These are phyloP conservation scores for Talaromyces sp. DNA, from an alignment of 2,329 filamentous ascomycete species.

Conservation along the genomic window DNA sequence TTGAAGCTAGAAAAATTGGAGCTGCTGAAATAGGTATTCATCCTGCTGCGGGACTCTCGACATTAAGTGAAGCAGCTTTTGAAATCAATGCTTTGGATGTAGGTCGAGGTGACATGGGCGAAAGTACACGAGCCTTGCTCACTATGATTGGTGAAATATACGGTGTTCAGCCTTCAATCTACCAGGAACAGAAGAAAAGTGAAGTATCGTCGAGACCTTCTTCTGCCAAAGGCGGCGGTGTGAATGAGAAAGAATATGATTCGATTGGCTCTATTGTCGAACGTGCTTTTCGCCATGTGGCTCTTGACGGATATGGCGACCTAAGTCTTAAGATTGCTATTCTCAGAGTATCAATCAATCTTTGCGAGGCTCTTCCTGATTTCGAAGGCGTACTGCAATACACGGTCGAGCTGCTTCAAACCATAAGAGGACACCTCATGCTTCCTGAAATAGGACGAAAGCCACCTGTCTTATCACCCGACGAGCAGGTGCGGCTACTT, in stretches of 20 bases:
- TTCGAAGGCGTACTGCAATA: constrained; percentile 85
- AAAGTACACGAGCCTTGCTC: constrained; percentile 38
- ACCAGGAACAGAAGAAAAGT: constrained; percentile 32
- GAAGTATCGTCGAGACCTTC: constrained; percentile 23
- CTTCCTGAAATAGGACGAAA: constrained; percentile 66
- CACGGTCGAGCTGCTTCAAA: constrained; percentile 77
- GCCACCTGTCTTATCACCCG: constrained; percentile 65
- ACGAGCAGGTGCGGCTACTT: constrained; percentile 80
- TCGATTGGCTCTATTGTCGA: constrained; percentile 40
- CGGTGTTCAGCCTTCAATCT: constrained; percentile 39
- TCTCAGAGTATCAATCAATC: constrained; percentile 82
- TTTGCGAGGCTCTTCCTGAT: constrained; percentile 89
- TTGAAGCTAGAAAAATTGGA: constrained; percentile 86
- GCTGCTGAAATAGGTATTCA: constrained; percentile 96
- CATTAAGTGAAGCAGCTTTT: constrained; percentile 56
- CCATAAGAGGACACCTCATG: constrained; percentile 70
- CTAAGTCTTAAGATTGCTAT: constrained; percentile 78
- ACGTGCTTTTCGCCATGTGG: constrained; percentile 44
- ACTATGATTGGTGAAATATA: constrained; percentile 39
- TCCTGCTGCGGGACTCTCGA: constrained; percentile 80
- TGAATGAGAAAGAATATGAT: constrained; percentile 24
- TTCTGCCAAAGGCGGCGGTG: constrained; percentile 20
- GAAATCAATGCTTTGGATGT: constrained; percentile 43
- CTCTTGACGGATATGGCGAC: constrained; percentile 65
- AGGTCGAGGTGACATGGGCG: constrained; percentile 41